phyloP scores from a whole-genome alignment of 495 filamentous ascomycete species.

The Penicillium fimorum region DNA sequence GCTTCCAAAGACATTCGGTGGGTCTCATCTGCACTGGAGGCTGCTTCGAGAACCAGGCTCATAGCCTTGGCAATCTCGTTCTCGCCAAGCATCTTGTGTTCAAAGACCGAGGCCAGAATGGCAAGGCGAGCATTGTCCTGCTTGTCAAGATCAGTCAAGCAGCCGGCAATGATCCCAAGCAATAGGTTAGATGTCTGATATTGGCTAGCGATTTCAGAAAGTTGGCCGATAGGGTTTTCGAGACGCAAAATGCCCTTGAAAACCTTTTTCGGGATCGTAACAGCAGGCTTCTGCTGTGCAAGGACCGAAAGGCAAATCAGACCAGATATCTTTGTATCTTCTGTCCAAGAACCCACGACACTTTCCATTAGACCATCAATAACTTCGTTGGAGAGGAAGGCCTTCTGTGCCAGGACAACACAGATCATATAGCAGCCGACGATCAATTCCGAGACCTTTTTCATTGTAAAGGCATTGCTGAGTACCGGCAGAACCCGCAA shows the following conservation, averaged over 20 bases:
- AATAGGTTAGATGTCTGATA: conserved; percentile 71
- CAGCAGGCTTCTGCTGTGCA: conserved; percentile 66
- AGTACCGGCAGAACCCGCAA: conserved; percentile 71
- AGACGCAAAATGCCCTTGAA: conserved; percentile 67
- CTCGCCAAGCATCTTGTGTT: conserved; percentile 58
- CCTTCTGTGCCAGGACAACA: conserved; percentile 79
- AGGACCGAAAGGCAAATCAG: conserved; percentile 78
- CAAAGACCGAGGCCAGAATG: conserved; percentile 59
- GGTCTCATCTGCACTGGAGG: conserved; percentile 31
- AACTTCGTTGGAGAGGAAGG: conserved; percentile 68
- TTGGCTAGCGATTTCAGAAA: conserved; percentile 61
- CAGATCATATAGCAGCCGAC: conserved; percentile 89
- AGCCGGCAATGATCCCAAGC: conserved; percentile 66
- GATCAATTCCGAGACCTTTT: conserved; percentile 69
- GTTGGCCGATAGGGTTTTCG: conserved; percentile 52
- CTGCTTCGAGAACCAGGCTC: conserved; percentile 55
- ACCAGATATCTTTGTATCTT: conserved; percentile 67
- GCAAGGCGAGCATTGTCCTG: conserved; percentile 55
- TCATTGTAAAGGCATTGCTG: conserved; percentile 70
- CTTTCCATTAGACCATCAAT: conserved; percentile 83
- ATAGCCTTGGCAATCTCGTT: conserved; percentile 60
- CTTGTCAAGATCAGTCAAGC: conserved; percentile 61
- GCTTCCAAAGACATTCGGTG: conserved; percentile 45
- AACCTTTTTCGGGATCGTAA: conserved; percentile 60
- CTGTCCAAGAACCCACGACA: conserved; percentile 69